Evolutionary conservation across 2,329 filamentous ascomycete genomes (phyloP).

Genomic region (Plenodomus lindquistii): DNA sequence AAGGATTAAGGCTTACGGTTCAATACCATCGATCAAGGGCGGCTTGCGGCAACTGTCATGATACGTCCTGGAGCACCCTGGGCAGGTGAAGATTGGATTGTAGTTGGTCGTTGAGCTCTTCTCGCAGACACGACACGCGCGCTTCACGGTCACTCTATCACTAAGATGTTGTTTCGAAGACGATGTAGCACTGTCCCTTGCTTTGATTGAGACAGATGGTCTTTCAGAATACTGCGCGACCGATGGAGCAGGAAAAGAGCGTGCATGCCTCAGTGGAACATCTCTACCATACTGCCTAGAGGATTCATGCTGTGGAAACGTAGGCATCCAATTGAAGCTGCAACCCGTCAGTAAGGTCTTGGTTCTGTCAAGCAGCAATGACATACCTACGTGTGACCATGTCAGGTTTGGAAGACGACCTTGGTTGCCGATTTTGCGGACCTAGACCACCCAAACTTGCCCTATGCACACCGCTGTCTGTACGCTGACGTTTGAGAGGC

Average conservation of each 20-base stretch:
- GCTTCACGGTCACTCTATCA: conserved; percentile 6
- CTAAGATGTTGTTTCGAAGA: conserved; percentile 15
- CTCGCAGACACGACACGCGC: conserved; percentile 37
- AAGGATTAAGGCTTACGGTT: conserved; percentile 11
- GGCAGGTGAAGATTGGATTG: conserved; percentile 37
- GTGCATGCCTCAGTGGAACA: not conserved
- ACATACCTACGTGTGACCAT: conserved; percentile 10
- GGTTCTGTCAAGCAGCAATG: not conserved
- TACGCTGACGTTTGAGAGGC: conserved; percentile 25
- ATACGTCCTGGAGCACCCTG: conserved; percentile 38
- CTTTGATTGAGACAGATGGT: not conserved
- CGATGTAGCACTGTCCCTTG: not conserved
- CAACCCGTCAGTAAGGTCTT: not conserved
- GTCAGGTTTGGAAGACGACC: not conserved
- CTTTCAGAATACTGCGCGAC: not conserved
- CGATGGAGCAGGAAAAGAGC: not conserved
- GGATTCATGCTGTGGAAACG: not conserved
- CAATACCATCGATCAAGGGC: conserved; percentile 6
- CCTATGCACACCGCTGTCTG: not conserved
- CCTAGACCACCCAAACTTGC: not conserved
- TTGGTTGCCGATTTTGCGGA: not conserved
- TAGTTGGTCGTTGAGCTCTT: conserved; percentile 21
- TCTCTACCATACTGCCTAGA: not conserved
- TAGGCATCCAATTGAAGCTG: not conserved
- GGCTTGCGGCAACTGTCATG: conserved; percentile 43